Conservation (phyloP, 129 eudicot genomes). For the Flaveria brownii region DNA sequence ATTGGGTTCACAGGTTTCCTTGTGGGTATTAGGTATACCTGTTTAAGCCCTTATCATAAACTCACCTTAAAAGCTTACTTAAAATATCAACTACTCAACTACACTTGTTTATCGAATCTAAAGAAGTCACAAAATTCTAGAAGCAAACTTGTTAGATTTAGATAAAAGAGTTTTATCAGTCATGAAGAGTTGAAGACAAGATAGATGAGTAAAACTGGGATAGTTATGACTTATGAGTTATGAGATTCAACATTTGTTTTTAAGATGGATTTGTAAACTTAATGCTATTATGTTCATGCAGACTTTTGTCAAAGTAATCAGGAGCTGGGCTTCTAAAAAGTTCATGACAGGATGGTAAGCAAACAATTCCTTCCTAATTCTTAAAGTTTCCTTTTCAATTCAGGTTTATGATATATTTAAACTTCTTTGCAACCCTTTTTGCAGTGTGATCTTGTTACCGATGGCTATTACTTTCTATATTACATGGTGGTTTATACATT, state of each 20-base stretch:
- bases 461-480: constrained; percentile 81
- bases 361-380: background rate
- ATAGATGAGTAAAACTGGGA: background rate
- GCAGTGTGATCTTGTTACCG: constrained; percentile 81
- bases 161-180: background rate
- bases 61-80: background rate
- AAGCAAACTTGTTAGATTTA: background rate
- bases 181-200: background rate
- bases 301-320: constrained; percentile 78
- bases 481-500: constrained; percentile 92
- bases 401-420: background rate
- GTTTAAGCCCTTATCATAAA: no score
- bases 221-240: background rate
- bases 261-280: background rate
- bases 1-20: no score
- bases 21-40: no score
- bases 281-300: constrained; percentile 30
- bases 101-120: background rate
- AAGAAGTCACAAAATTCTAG: background rate
- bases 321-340: constrained; percentile 98
- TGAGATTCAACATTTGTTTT: background rate
- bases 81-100: background rate
- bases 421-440: constrained; percentile 16
- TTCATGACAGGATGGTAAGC: constrained; percentile 97
- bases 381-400: background rate